phyloP scores from a whole-genome alignment of 768 basidiomycete species.

The Suillus subalutaceus region DNA sequence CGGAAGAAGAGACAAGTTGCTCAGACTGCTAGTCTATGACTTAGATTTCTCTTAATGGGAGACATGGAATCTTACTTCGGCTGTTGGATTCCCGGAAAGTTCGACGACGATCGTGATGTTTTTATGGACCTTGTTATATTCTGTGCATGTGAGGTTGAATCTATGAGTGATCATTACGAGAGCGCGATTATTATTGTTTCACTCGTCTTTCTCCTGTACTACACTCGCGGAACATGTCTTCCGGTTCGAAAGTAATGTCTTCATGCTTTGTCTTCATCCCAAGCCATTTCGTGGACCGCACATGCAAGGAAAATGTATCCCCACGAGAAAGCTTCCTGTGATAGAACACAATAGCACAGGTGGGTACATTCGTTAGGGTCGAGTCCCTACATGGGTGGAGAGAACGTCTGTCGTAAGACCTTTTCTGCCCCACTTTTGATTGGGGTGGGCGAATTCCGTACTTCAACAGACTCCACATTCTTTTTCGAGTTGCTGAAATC shows the following conservation, averaged over 20 bases:
- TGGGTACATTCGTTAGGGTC: neutral
- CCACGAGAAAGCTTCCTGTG: neutral
- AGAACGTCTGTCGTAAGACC: neutral
- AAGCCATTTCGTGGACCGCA: neutral
- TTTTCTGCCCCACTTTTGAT: neutral
- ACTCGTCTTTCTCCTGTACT: neutral
- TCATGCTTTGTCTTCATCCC: neutral
- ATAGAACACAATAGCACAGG: neutral
- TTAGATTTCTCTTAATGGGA: neutral
- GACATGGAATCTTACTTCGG: neutral
- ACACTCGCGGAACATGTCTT: neutral
- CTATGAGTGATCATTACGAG: neutral
- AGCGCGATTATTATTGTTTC: neutral
- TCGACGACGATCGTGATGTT: neutral
- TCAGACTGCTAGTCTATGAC: neutral
- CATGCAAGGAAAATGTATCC: neutral
- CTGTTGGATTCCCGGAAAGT: neutral
- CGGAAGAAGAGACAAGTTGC: neutral
- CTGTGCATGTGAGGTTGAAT: neutral
- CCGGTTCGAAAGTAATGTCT: neutral
- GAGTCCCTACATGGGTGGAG: neutral
- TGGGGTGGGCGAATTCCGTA: neutral
- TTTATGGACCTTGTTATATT: neutral
- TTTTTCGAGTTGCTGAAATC: neutral
- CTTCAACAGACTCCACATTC: neutral